Base-by-base conservation (phyloP, 106 monocot species). In the Apostasia ramifera region DNA sequence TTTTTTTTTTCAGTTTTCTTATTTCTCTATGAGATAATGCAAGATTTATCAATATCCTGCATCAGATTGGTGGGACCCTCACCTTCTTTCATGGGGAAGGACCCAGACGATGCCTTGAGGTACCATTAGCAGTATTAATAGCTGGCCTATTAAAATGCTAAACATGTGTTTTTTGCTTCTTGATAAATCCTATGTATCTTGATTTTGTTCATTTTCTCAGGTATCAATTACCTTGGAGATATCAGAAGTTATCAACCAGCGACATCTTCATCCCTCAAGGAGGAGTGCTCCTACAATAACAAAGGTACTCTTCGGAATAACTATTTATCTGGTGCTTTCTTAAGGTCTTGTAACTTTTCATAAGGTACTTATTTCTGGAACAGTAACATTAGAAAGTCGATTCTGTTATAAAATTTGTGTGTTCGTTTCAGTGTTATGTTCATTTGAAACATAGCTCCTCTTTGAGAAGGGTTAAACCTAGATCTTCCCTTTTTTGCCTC, bases 11-110 rank as follows among this genome's bases (percentile, higher is more conserved):
- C 50, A 44, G 73, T 40, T 63, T 80, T 4, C 11, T 44, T 52
- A n/a, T 37, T 47, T 69, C 4, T 56, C 9, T 61, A 5, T 26
- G 42, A 53, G 52, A 5, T 1, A 4, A 13, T 40, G 47, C 50
- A 14, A 2, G 50, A 14, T 72, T 42, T 66, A 4, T 69, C 40
- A 8, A 67, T 44, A 61, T 78, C 40, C 69, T 45, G 6, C 26
- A 44, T 77, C 74, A 99, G 98, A 99, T 99, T 74, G 98, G 98
- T 66, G 98, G 98, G 44, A 84, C 90, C 54, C 93, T 99, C 54
- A 88, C 85, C 47, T 93, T 99, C 66, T 93, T 92, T 69, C 90
- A 90, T 80, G 88, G 81, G 47, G 84, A 84, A 70, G 86, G 85
- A 73, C 67, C 64, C 57, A 81, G 93, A 58, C 83, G 85, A 83